These are phyloP conservation scores for Dactylonectria estremocensis DNA, from an alignment of 2,329 filamentous ascomycete species.

Conservation along the genomic window DNA sequence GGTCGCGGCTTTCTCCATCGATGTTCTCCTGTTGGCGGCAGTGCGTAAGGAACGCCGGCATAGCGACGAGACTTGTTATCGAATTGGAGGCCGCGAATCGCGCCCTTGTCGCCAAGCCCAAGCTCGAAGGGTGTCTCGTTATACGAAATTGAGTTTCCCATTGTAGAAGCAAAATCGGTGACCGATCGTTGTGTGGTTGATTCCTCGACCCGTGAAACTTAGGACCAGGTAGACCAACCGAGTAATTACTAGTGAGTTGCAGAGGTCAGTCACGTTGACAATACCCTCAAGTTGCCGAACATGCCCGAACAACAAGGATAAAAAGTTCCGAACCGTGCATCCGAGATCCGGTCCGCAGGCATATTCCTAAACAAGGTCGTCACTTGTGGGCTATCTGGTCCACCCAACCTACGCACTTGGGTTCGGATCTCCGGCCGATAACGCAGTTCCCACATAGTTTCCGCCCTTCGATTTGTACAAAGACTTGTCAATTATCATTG, in stretches of 20 bases:
- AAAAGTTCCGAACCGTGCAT: not conserved
- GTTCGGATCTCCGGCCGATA: slow-evolving; percentile 7
- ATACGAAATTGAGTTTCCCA: slow-evolving; percentile 35
- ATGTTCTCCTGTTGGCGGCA: slow-evolving; percentile 54
- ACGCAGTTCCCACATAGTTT: not conserved
- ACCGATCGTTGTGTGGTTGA: not conserved
- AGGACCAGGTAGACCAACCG: not conserved
- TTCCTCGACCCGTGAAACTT: not conserved
- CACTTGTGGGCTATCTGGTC: not conserved
- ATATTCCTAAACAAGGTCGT: not conserved
- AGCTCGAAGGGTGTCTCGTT: slow-evolving; percentile 23
- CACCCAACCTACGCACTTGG: not conserved
- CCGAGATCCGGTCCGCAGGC: slow-evolving; percentile 2
- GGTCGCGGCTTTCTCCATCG: slow-evolving; percentile 58
- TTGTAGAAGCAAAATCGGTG: not conserved
- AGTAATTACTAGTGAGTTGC: not conserved
- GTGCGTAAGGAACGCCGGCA: slow-evolving; percentile 56
- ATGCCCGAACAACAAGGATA: not conserved
- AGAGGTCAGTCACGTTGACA: not conserved
- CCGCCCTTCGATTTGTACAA: not conserved
- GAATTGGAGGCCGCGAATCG: slow-evolving; percentile 51
- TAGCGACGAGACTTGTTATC: slow-evolving; percentile 53
- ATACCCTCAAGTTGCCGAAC: not conserved
- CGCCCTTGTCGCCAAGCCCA: slow-evolving; percentile 41
- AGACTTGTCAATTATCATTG: not conserved